Evolutionary conservation across 176 grass and related monocot species (phyloP).

Genomic region (Otatea glauca): DNA sequence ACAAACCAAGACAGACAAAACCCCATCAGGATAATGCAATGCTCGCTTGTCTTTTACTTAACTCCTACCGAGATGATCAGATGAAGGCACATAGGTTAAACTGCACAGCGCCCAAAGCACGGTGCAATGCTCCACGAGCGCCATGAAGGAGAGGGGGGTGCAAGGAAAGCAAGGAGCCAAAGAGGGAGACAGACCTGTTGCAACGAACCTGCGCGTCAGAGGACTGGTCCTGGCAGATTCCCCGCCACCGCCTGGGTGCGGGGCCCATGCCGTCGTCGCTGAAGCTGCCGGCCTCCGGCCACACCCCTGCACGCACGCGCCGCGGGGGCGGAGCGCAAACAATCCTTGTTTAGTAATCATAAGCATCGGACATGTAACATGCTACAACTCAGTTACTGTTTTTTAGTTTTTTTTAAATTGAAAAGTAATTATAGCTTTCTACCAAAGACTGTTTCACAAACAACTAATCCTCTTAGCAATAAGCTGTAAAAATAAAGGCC

Average conservation of each 20-base stretch:
- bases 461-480: no score
- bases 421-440: no score
- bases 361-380: background rate
- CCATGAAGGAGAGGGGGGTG: background rate
- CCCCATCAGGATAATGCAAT: background rate
- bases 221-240: constrained; percentile 75
- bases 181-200: constrained; percentile 67
- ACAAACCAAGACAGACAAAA: background rate
- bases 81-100: background rate
- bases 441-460: no score
- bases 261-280: constrained; percentile 81
- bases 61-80: background rate
- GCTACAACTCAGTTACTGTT: no score
- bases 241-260: constrained; percentile 65
- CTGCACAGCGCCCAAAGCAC: background rate
- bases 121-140: no score
- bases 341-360: background rate
- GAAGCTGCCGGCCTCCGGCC: constrained; percentile 97
- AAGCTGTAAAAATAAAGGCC: no score
- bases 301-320: constrained; percentile 64
- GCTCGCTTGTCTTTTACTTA: background rate
- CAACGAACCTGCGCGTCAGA: constrained; percentile 66
- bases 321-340: background rate
- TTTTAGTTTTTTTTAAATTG: no score
- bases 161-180: background rate